Conservation (phyloP, 2,329 filamentous ascomycete genomes). For the Microcyclospora pomicola region DNA sequence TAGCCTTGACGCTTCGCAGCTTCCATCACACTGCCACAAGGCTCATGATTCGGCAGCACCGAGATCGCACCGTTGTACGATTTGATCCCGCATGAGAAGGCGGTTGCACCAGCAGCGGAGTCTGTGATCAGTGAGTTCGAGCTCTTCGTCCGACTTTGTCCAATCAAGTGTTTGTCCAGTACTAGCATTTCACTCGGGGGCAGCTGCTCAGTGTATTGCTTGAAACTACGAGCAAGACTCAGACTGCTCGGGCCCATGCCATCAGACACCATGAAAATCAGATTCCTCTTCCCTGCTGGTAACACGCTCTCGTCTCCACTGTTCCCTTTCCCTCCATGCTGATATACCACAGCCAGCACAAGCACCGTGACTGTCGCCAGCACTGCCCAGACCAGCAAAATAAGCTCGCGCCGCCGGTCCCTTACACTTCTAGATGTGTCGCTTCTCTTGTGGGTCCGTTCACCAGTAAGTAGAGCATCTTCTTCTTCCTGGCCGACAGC, state of each 20-base stretch:
- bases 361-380: slow-evolving; percentile 67
- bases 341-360: slow-evolving; percentile 66
- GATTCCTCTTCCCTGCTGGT: slow-evolving; percentile 60
- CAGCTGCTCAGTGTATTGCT: slow-evolving; percentile 62
- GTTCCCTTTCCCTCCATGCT: slow-evolving; percentile 26
- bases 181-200: slow-evolving; percentile 61
- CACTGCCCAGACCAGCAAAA: slow-evolving; percentile 70
- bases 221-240: slow-evolving; percentile 71
- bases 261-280: slow-evolving; percentile 98
- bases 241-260: slow-evolving; percentile 94
- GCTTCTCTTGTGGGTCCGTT: slow-evolving; percentile 22
- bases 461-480: slow-evolving; percentile 47
- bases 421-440: not conserved
- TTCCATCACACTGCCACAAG: slow-evolving; percentile 86
- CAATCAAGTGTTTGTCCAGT: slow-evolving; percentile 81
- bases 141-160: slow-evolving; percentile 74
- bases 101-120: slow-evolving; percentile 91
- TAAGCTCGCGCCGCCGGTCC: slow-evolving; percentile 45
- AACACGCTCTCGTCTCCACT: slow-evolving; percentile 17
- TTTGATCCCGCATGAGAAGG: slow-evolving; percentile 84
- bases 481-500: slow-evolving; percentile 24
- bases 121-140: slow-evolving; percentile 80
- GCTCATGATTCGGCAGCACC: slow-evolving; percentile 67
- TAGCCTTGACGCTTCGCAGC: slow-evolving; percentile 87
- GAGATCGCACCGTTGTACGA: slow-evolving; percentile 96